Evolutionary conservation across 441 rosid species (phyloP).

Genomic region (Pelargonium australe): DNA sequence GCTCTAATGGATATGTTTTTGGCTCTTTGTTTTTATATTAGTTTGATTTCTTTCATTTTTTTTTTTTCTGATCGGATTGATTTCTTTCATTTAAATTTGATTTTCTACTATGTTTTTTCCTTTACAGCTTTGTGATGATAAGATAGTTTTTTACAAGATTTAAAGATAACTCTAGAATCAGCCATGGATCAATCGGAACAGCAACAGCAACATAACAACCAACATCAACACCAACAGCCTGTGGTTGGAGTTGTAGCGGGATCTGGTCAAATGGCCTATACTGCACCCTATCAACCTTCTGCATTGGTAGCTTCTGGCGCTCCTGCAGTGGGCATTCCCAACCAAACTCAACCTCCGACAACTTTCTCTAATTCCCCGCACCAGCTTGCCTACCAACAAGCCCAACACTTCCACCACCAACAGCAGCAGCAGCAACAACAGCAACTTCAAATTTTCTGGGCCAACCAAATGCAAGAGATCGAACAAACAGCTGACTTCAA

Average conservation of each 20-base stretch:
- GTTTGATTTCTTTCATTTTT: no score
- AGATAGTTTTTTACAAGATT: constrained; percentile 8
- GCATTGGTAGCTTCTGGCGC: constrained; percentile 39
- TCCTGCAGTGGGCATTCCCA: constrained; percentile 13
- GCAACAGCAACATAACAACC: constrained; percentile 29
- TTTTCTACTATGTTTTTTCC: neutral
- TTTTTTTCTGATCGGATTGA: no score
- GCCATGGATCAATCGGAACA: constrained; percentile 56
- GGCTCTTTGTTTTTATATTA: no score
- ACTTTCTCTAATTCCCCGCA: constrained; percentile 39
- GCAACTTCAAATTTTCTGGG: constrained; percentile 80
- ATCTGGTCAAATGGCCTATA: constrained; percentile 36
- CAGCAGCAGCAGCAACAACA: constrained; percentile 67
- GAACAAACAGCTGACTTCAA: constrained; percentile 72
- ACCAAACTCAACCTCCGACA: constrained; percentile 36
- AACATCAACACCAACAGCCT: constrained; percentile 36
- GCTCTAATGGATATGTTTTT: no score
- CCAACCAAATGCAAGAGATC: constrained; percentile 73
- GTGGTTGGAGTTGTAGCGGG: constrained; percentile 41
- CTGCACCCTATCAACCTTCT: constrained; percentile 43
- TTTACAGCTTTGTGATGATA: constrained; percentile 17
- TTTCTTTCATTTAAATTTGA: neutral
- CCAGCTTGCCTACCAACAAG: constrained; percentile 65
- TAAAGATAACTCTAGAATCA: neutral
- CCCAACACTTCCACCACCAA: constrained; percentile 68